Evolutionary conservation across 768 basidiomycete species (phyloP).

Genomic region (Leucocoprinus birnbaumii): DNA sequence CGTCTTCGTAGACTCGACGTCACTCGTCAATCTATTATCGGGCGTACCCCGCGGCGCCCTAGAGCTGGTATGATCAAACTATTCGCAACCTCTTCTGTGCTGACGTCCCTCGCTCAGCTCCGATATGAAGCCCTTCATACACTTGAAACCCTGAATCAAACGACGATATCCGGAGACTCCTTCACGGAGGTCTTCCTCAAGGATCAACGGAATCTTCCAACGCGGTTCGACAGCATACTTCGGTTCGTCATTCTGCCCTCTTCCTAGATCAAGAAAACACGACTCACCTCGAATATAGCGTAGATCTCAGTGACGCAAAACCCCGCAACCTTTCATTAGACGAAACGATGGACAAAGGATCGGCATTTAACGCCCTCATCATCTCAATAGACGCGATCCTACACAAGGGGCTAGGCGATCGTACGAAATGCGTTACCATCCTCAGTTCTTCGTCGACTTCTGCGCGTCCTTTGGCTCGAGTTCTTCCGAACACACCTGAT

Average conservation of each 20-base stretch:
- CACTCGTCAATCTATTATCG: conserved; percentile 73
- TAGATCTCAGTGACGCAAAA: conserved; percentile 51
- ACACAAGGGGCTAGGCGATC: conserved; percentile 69
- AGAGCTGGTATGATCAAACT: conserved; percentile 54
- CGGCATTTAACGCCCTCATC: conserved; percentile 51
- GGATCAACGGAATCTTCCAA: conserved; percentile 59
- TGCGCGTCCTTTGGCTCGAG: conserved; percentile 47
- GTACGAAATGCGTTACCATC: conserved; percentile 62
- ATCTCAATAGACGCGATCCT: conserved; percentile 47
- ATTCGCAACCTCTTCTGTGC: background rate
- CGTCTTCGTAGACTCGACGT: conserved; percentile 77
- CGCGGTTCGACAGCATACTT: conserved; percentile 73
- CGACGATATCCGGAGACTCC: conserved; percentile 47
- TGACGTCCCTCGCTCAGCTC: conserved; percentile 44
- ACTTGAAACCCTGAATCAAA: conserved; percentile 56
- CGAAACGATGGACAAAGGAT: conserved; percentile 56
- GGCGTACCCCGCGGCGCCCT: conserved; percentile 77
- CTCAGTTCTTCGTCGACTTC: conserved; percentile 49
- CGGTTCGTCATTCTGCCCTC: conserved; percentile 38
- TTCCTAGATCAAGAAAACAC: background rate
- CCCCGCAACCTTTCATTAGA: conserved; percentile 41
- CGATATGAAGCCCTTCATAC: conserved; percentile 74
- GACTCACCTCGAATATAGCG: conserved; percentile 29
- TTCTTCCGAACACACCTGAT: conserved; percentile 47
- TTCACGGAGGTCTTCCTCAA: conserved; percentile 74